Conservation (phyloP, 2,329 filamentous ascomycete genomes). For the Teratosphaeria destructans region DNA sequence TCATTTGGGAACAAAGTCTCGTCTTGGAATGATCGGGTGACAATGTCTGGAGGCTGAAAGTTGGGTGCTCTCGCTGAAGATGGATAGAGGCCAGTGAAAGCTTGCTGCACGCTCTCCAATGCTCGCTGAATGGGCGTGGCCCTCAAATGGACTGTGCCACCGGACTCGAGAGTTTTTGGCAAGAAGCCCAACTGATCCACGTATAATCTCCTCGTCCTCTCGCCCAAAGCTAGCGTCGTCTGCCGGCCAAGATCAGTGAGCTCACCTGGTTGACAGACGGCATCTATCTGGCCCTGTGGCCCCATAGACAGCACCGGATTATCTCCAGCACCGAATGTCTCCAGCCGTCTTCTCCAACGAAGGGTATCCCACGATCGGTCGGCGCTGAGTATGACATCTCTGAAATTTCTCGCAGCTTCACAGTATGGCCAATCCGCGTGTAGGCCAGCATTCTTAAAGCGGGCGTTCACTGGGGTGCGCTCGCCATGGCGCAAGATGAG, state of each 20-base stretch:
- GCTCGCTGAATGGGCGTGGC: slow-evolving; percentile 41
- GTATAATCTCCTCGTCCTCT: slow-evolving; percentile 39
- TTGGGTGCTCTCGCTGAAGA: slow-evolving; percentile 30
- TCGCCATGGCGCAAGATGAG: slow-evolving; percentile 49
- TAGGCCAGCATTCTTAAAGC: slow-evolving; percentile 59
- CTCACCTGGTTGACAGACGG: slow-evolving; percentile 59
- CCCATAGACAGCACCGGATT: slow-evolving; percentile 58
- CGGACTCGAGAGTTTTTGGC: slow-evolving; percentile 31
- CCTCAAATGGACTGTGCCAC: slow-evolving; percentile 32
- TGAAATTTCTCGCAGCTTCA: slow-evolving; percentile 61
- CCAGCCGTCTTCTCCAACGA: slow-evolving; percentile 61
- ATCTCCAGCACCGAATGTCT: slow-evolving; percentile 56
- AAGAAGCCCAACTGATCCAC: slow-evolving; percentile 41
- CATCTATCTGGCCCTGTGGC: slow-evolving; percentile 59
- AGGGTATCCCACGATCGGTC: slow-evolving; percentile 49
- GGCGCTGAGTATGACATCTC: slow-evolving; percentile 47
- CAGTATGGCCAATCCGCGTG: slow-evolving; percentile 78
- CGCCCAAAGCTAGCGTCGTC: slow-evolving; percentile 39
- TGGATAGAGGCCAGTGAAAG: slow-evolving; percentile 40
- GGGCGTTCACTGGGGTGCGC: slow-evolving; percentile 75
- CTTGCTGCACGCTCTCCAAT: slow-evolving; percentile 41
- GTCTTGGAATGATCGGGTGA: slow-evolving; percentile 35
- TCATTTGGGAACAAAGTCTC: slow-evolving; percentile 44
- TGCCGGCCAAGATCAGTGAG: slow-evolving; percentile 40
- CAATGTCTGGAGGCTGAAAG: slow-evolving; percentile 34